Base-by-base conservation (phyloP, 2,329 filamentous ascomycete species). In the Phialemonium atrogriseum region DNA sequence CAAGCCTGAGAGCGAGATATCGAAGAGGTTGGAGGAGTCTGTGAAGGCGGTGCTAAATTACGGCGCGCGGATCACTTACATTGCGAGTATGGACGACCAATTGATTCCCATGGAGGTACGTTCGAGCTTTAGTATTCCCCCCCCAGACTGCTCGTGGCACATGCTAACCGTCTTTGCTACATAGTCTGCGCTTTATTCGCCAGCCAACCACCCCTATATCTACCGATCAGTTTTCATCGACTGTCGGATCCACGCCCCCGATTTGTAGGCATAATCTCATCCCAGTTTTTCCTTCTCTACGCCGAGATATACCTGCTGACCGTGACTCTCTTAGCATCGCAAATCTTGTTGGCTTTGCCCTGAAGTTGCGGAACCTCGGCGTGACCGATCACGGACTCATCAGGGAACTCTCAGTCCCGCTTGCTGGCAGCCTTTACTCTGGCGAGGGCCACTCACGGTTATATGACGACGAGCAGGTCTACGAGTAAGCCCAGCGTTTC, bases 151-250 rank as follows among this genome's bases (percentile, higher is more conserved):
- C n/a, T n/a, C n/a, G n/a, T n/a, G n/a, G n/a, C n/a, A n/a, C n/a
- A n/a, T 25, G 25, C 36, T 55, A 37, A 58, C 43, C 25, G 14
- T 7, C 67, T 4, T 12, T 10, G 13, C 15, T n/a, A 7, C 16
- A n/a, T n/a, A 54, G 76, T 95, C 88, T 3, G 87, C 89, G 11
- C 77, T 91, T 1, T 94, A 93, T 56, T 82, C 85, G 0, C 83
- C 83, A 1, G 77, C 87, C 4, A 78, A 77, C 13, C 91, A 98
- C 49, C 91, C 91, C 1, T 88, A 95, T 54, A 89, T 96, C 36
- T 94, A 87, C 54, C 80, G 91, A 17, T 85, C 88, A n/a, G 87
- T 94, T 11, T 96, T 96, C 52, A 84, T 98, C 33, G 89, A 98
- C 55, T 85, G 88, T 16, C 79, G 88, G 37, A 72, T 95, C 20